Evolutionary conservation across 1,284 basidiomycete species (phyloP).

Genomic region (Phellopilus nigrolimitatus): DNA sequence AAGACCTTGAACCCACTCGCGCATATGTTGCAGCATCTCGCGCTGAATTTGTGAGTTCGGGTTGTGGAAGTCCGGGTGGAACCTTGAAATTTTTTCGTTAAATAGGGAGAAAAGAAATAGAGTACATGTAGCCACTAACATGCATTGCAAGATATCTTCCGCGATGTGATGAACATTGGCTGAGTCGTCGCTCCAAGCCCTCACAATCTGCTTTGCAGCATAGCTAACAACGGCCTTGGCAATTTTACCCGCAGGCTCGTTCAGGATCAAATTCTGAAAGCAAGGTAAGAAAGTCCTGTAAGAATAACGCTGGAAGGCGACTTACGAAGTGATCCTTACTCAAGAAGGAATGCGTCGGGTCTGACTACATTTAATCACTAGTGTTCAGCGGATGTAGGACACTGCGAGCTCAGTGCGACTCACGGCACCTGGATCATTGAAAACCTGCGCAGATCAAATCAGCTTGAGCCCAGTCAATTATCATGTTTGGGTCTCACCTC

Average conservation of each 20-base stretch:
- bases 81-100: slow-evolving; percentile 38
- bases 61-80: slow-evolving; percentile 85
- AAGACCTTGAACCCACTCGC: slow-evolving; percentile 54
- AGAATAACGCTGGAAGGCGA: background rate
- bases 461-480: background rate
- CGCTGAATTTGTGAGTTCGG: slow-evolving; percentile 65
- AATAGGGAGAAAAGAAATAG: background rate
- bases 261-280: slow-evolving; percentile 62
- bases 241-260: slow-evolving; percentile 75
- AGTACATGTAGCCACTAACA: slow-evolving; percentile 42
- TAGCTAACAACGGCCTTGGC: slow-evolving; percentile 67
- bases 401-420: slow-evolving; percentile 26
- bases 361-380: slow-evolving; percentile 44
- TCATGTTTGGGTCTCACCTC: slow-evolving; percentile 36
- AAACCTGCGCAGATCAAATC: slow-evolving; percentile 42
- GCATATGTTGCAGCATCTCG: slow-evolving; percentile 70
- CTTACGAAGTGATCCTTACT: slow-evolving; percentile 78
- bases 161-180: slow-evolving; percentile 55
- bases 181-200: slow-evolving; percentile 78
- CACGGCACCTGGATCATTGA: slow-evolving; percentile 72
- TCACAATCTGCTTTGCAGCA: slow-evolving; percentile 59
- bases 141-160: slow-evolving; percentile 68
- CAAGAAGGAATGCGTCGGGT: slow-evolving; percentile 82
- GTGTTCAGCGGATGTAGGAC: slow-evolving; percentile 9
- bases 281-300: background rate